Conservation (phyloP, 2,329 filamentous ascomycete genomes). For the Penicillium sp. region DNA sequence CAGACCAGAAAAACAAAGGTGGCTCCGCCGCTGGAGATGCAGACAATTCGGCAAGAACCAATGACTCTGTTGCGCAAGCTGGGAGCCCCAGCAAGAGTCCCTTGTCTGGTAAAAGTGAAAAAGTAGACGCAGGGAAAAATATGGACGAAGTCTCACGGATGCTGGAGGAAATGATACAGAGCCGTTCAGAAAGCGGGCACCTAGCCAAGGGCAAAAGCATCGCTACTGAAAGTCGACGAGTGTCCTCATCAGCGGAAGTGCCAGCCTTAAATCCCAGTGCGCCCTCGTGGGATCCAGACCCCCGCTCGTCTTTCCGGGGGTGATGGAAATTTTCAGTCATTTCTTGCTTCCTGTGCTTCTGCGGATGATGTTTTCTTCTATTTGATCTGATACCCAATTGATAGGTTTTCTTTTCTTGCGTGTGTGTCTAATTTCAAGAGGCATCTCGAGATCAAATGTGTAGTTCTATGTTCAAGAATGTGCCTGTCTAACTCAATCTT, state of each 20-base stretch:
- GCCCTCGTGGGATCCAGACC: constrained; percentile 17
- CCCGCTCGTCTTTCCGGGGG: constrained; percentile 12
- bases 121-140: constrained; percentile 54
- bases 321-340: constrained; percentile 9
- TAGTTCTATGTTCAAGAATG: neutral
- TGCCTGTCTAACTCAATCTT: too few species aligned
- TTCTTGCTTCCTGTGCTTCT: constrained; percentile 18
- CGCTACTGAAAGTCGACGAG: constrained; percentile 41
- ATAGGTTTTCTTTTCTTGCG: constrained; percentile 15
- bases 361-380: neutral
- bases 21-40: constrained; percentile 31
- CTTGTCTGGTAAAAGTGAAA: constrained; percentile 31
- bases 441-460: constrained; percentile 1
- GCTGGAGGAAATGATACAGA: constrained; percentile 94
- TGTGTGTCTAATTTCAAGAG: constrained; percentile 12
- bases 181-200: constrained; percentile 73
- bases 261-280: constrained; percentile 28
- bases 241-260: constrained; percentile 29
- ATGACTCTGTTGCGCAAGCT: constrained; percentile 21
- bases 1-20: constrained; percentile 30
- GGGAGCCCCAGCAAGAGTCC: constrained; percentile 31
- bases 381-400: constrained; percentile 28
- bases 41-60: constrained; percentile 20
- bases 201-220: constrained; percentile 62
- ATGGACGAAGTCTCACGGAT: constrained; percentile 92